These are phyloP conservation scores for Amphirosellinia nigrospora DNA, from an alignment of 495 filamentous ascomycete genomes.

Conservation along the genomic window DNA sequence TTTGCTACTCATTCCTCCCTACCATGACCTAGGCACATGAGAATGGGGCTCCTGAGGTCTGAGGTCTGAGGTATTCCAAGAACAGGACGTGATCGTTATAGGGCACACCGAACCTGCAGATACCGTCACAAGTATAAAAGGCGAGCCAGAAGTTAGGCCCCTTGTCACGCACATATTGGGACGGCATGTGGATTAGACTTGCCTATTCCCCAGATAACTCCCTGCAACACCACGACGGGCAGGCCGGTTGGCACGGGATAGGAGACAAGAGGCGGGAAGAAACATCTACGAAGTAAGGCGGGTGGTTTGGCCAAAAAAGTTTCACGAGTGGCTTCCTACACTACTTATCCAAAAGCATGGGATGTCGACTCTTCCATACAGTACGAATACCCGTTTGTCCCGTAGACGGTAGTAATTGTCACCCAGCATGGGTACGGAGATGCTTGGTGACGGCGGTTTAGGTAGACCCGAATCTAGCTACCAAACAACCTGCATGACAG, in stretches of 20 bases:
- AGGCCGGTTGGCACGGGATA: constrained; percentile 5
- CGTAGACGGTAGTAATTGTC: constrained; percentile 21
- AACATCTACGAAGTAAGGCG: neutral
- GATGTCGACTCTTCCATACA: neutral
- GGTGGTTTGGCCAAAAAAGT: neutral
- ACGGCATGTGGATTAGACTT: constrained; percentile 6
- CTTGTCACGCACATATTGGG: constrained; percentile 3
- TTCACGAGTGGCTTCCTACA: constrained; percentile 4
- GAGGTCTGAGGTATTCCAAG: neutral
- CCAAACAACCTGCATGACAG: constrained; percentile 1
- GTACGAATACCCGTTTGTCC: constrained; percentile 4
- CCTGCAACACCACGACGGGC: constrained; percentile 2
- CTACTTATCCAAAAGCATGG: constrained; percentile 2
- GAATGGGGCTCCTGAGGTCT: constrained; percentile 7
- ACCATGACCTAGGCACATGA: constrained; percentile 10
- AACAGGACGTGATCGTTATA: constrained; percentile 4
- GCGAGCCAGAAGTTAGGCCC: neutral
- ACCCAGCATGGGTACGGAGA: constrained; percentile 18
- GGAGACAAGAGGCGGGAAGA: constrained; percentile 11
- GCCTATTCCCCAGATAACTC: constrained; percentile 14
- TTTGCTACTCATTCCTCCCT: neutral
- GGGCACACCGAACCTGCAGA: constrained; percentile 18
- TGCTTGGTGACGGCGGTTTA: constrained; percentile 15
- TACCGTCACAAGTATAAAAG: constrained; percentile 5
- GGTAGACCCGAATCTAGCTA: neutral